These are phyloP conservation scores for Epichloe gansuensis DNA, from an alignment of 2,329 filamentous ascomycete genomes.

Conservation along the genomic window DNA sequence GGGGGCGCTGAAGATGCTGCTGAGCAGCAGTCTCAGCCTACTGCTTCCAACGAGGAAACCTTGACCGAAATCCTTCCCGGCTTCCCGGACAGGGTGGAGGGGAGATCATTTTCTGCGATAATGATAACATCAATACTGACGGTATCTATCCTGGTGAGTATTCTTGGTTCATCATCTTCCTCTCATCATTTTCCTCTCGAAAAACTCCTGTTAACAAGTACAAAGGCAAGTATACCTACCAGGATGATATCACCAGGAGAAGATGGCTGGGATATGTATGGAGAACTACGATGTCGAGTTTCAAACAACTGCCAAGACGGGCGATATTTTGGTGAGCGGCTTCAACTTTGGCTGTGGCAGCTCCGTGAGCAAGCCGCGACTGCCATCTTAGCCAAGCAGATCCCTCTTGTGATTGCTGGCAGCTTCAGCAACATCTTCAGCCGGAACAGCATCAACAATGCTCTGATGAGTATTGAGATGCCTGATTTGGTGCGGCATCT, in stretches of 20 bases:
- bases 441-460: conserved; percentile 71
- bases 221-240: conserved; percentile 68
- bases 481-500: conserved; percentile 54
- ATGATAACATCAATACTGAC: not conserved
- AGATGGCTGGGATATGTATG: conserved; percentile 88
- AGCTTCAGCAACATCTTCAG: conserved; percentile 79
- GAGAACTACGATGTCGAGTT: conserved; percentile 81
- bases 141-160: conserved; percentile 1
- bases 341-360: conserved; percentile 79
- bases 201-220: not conserved
- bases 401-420: conserved; percentile 67
- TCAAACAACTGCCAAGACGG: conserved; percentile 44
- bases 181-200: no score
- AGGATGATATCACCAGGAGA: conserved; percentile 66
- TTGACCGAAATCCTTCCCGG: conserved; percentile 8
- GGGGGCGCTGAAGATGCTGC: conserved; percentile 13
- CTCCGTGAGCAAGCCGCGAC: conserved; percentile 72
- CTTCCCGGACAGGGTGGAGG: not conserved
- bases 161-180: not conserved
- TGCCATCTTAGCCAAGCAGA: conserved; percentile 67
- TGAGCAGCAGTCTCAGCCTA: not conserved
- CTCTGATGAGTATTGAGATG: conserved; percentile 59
- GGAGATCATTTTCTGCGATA: not conserved
- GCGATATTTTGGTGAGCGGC: conserved; percentile 74
- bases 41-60: not conserved